Base-by-base conservation (phyloP, 441 rosid genomes). In the Erodium chrysanthum region DNA sequence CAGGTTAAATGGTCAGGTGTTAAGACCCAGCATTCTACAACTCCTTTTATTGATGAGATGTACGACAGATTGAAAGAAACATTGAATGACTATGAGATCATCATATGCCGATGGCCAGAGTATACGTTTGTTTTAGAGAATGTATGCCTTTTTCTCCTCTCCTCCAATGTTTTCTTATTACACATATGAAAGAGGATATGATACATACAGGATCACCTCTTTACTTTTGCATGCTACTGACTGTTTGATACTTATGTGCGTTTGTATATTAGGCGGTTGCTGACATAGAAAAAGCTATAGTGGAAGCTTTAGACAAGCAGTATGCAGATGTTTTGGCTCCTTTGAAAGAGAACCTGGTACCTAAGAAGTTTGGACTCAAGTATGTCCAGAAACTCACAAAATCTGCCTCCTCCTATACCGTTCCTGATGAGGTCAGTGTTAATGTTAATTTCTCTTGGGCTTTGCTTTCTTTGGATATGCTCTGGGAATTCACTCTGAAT, bases 1-100 rank as follows among this genome's bases (percentile, higher is more conserved):
- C 90, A 93, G 98, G 90, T 93, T 62, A 93, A 91, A 78, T 89
- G 98, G 98, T 83, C 85, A 22, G 98, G 98, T 54, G 96, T 94
- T 73, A 82, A 84, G 80, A 94, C 98, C 4, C 92, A 91, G 69
- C 93, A 91, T 78, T 86, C 92, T 66, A 94, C 98, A 29, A 94
- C 97, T 67, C 97, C 98, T 56, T 94, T 94, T 65, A 77, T 94
- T 46, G 96, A 94, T 76, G 97, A 91, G 54, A 89, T 94, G 92
- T 94, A 94, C 73, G 96, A 89, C 7, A 86, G 93, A 61, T 78
- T 94, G 52, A 83, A 81, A 63, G 92, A 85, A 75, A 94, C 96
- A 69, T 76, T 89, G 74, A 84, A 72, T n/a, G 86, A 82, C 75
- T 94, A 94, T 64, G 96, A 89, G 83, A 87, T 94, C 71, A 89